phyloP scores from a whole-genome alignment of 768 basidiomycete genomes.

The Hygrophoropsis aurantiaca region DNA sequence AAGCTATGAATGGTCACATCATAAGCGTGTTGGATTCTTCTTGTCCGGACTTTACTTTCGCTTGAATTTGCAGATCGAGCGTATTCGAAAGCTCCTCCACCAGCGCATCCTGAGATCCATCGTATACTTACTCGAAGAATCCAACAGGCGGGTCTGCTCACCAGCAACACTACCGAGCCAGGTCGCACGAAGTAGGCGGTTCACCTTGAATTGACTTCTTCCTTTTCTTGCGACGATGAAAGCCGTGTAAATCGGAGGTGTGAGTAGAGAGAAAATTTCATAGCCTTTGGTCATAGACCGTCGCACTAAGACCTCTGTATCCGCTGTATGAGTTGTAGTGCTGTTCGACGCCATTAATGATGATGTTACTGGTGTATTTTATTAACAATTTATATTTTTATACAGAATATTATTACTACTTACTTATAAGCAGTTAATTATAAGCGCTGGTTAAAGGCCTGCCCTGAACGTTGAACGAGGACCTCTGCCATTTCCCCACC shows the following conservation, averaged over 20 bases:
- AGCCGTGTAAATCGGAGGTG: conserved; percentile 59
- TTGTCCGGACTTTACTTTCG: conserved; percentile 45
- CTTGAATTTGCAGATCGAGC: conserved; percentile 55
- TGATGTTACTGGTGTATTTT: no score
- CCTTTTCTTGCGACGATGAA: conserved; percentile 57
- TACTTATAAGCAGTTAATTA: no score
- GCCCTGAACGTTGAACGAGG: conserved; percentile 2
- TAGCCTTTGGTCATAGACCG: conserved; percentile 68
- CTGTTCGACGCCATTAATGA: conserved; percentile 17
- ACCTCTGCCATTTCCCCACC: conserved; percentile 16
- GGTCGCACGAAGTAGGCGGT: conserved; percentile 65
- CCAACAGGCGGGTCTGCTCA: conserved; percentile 20
- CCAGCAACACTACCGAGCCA: conserved; percentile 71
- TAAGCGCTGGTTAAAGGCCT: no score
- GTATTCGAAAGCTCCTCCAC: conserved; percentile 60
- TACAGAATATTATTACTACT: no score
- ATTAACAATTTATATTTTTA: no score
- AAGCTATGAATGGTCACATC: conserved; percentile 43
- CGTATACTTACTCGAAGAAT: neutral
- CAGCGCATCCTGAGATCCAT: conserved; percentile 31
- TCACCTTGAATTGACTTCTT: conserved; percentile 53
- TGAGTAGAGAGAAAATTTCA: conserved; percentile 60
- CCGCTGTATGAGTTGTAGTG: conserved; percentile 44
- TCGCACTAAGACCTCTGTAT: conserved; percentile 67
- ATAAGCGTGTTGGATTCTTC: conserved; percentile 54